phyloP scores from a whole-genome alignment of 192 early-diverging fungal genomes.

The Rhizophlyctis rosea region DNA sequence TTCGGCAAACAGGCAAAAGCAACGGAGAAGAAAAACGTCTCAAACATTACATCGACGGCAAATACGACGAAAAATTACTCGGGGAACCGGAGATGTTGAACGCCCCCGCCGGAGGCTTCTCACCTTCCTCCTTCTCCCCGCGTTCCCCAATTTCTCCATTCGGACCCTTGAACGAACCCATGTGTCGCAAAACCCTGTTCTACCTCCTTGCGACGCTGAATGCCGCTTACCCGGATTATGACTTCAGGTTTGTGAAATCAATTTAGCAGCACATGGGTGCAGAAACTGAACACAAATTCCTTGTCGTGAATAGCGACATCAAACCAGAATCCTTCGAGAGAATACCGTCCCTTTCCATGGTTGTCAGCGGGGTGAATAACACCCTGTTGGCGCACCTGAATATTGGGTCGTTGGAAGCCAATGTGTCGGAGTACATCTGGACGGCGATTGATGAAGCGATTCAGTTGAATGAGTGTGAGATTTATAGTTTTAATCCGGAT shows the following conservation, averaged over 20 bases:
- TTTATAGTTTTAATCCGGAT: slow-evolving; percentile 89
- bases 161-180: slow-evolving; percentile 82
- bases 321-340: slow-evolving; percentile 75
- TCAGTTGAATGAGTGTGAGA: slow-evolving; percentile 77
- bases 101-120: neutral
- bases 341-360: slow-evolving; percentile 67
- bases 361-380: slow-evolving; percentile 80
- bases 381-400: slow-evolving; percentile 77
- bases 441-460: slow-evolving; percentile 81
- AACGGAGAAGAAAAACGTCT: slow-evolving; percentile 93
- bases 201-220: slow-evolving; percentile 95
- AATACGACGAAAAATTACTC: slow-evolving; percentile 61
- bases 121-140: slow-evolving; percentile 2
- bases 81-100: slow-evolving; percentile 39
- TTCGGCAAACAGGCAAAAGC: slow-evolving; percentile 69
- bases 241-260: slow-evolving; percentile 71
- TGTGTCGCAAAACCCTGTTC: slow-evolving; percentile 85
- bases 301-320: slow-evolving; percentile 62
- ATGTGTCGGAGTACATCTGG: too few relatives aligned
- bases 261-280: neutral
- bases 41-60: slow-evolving; percentile 80
- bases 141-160: slow-evolving; percentile 72
- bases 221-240: slow-evolving; percentile 94
- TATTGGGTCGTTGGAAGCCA: slow-evolving; percentile 51
- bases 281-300: slow-evolving; percentile 11